Percentiles rank a stretch among this genome's conserved stretches.
Evolutionary conservation across 441 rosid genomes (phyloP).

Genomic region (Corymbia calophylla): DNA sequence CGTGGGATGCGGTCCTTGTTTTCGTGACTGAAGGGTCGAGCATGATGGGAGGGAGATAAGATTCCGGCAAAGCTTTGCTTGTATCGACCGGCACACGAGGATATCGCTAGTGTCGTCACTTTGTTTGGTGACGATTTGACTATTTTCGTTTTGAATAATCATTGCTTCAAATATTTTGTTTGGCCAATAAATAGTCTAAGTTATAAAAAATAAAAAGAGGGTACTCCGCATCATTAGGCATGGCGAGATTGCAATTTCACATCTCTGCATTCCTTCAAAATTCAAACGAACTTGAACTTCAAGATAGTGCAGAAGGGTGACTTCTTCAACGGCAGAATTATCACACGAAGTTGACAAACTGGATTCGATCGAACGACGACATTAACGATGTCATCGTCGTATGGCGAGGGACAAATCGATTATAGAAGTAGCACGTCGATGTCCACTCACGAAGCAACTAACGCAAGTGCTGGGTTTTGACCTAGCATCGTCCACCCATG

Average conservation of each 20-base stretch:
- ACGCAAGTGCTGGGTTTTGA: neutral
- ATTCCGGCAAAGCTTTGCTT: neutral
- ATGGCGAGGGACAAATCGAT: neutral
- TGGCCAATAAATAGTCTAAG: neutral
- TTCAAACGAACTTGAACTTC: neutral
- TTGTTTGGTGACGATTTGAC: neutral
- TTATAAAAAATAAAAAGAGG: neutral
- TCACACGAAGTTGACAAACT: neutral
- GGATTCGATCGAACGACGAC: neutral
- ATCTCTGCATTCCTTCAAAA: neutral
- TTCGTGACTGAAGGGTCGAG: neutral
- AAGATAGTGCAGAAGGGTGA: neutral
- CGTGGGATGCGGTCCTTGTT: neutral
- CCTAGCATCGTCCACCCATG: neutral
- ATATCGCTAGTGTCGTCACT: neutral
- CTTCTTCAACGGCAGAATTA: neutral
- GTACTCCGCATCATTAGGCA: neutral
- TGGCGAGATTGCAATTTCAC: neutral
- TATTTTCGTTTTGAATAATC: neutral
- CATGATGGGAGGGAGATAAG: neutral
- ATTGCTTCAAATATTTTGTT: neutral
- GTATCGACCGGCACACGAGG: neutral
- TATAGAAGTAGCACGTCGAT: neutral
- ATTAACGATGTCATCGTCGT: neutral
- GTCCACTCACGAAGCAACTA: neutral